These are phyloP conservation scores for Coelastrella sp. DNA, from an alignment of 139 green algal species.

Conservation along the genomic window DNA sequence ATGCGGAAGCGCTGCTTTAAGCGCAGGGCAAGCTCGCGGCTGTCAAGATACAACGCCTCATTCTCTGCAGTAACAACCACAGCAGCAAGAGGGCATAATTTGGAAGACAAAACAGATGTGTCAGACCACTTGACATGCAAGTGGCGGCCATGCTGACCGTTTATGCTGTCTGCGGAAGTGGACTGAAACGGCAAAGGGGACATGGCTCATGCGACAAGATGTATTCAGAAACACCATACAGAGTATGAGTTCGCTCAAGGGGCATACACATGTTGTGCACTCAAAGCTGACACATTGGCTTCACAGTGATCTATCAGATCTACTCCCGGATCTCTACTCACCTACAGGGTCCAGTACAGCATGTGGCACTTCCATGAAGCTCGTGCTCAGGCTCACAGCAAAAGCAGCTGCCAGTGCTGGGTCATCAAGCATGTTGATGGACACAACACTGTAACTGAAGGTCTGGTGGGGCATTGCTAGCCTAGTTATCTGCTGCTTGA, in stretches of 20 bases:
- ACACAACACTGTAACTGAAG: constrained; percentile 48
- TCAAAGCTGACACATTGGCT: not conserved
- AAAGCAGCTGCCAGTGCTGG: constrained; percentile 54
- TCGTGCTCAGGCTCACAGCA: constrained; percentile 45
- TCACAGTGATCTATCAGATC: not conserved
- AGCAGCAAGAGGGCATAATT: no score
- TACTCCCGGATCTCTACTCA: not conserved
- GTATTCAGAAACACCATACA: no score
- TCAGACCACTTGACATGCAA: no score
- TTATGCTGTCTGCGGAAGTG: no score
- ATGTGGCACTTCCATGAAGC: constrained; percentile 39
- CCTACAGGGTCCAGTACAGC: constrained; percentile 17
- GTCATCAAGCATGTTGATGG: constrained; percentile 57
- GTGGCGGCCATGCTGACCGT: no score
- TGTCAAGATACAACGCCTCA: constrained; percentile 60
- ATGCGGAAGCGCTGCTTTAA: constrained; percentile 50
- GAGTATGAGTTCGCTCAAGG: no score
- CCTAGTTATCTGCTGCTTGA: constrained; percentile 48
- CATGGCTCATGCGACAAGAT: no score
- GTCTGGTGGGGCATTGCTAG: constrained; percentile 45
- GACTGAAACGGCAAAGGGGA: no score
- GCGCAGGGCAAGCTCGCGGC: constrained; percentile 48
- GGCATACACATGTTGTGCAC: not conserved
- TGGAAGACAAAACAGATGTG: no score
- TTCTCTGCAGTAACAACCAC: constrained; percentile 46